Conservation (phyloP, 306 rosid genomes). For the Senna tora region DNA sequence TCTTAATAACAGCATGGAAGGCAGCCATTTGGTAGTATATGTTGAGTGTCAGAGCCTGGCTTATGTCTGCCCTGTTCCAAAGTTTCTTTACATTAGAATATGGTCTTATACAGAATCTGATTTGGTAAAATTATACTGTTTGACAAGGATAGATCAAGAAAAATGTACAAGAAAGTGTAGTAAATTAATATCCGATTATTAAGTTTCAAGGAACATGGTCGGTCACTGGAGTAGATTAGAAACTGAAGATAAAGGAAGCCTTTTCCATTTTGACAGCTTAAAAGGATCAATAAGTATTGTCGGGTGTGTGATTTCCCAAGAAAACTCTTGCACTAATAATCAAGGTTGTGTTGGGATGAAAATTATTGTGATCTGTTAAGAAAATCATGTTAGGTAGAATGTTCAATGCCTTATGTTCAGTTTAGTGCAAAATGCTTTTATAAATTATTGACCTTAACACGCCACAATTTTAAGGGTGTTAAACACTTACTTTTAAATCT, state of each 20-base stretch:
- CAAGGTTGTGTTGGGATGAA: constrained; percentile 27
- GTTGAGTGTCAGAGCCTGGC: background rate
- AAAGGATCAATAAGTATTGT: constrained; percentile 16
- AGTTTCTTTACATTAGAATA: background rate
- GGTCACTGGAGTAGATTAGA: constrained; percentile 20
- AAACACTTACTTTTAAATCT: constrained; percentile 15
- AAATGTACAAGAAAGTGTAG: background rate
- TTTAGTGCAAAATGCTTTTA: constrained; percentile 33
- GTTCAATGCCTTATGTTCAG: constrained; percentile 17
- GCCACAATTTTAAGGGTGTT: constrained; percentile 35
- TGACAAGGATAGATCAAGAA: constrained; percentile 15
- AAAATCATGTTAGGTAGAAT: constrained; percentile 25
- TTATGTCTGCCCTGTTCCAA: background rate
- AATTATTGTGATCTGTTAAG: constrained; percentile 29
- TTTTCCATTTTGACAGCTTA: constrained; percentile 27
- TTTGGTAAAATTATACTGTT: background rate
- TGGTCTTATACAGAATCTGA: no score
- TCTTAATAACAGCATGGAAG: no score
- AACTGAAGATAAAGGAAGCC: constrained; percentile 32
- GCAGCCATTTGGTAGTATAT: background rate
- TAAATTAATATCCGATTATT: constrained; percentile 14
- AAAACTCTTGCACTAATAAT: constrained; percentile 27
- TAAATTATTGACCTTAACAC: constrained; percentile 32
- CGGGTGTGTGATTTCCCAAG: constrained; percentile 20
- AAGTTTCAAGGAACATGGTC: constrained; percentile 4